Conservation (phyloP, 2,329 filamentous ascomycete species). For the Epichloe aotearoae region DNA sequence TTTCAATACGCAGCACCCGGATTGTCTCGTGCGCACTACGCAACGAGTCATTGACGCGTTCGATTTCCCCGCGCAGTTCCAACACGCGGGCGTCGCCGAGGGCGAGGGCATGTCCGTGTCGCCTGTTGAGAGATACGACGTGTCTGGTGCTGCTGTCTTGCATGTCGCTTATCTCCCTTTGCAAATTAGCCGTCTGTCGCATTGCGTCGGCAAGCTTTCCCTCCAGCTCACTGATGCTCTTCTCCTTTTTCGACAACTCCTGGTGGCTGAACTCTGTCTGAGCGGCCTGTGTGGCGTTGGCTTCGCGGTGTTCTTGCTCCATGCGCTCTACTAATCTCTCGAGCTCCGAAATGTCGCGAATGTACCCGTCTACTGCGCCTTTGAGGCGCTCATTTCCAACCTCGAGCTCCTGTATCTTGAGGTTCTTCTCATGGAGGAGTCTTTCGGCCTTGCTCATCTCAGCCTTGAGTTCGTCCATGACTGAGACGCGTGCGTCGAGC, state of each 20-base stretch:
- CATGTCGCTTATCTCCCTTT: constrained; percentile 23
- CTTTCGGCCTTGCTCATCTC: constrained; percentile 25
- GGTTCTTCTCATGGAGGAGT: constrained; percentile 24
- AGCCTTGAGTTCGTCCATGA: constrained; percentile 33
- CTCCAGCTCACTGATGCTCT: constrained; percentile 29
- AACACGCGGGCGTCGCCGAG: constrained; percentile 35
- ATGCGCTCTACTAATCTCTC: constrained; percentile 36
- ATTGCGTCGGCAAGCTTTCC: constrained; percentile 27
- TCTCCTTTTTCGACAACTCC: constrained; percentile 24
- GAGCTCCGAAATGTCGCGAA: constrained; percentile 39
- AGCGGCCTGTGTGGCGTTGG: constrained; percentile 18
- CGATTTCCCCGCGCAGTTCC: constrained; percentile 36
- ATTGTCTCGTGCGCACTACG: constrained; percentile 34
- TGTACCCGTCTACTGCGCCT: constrained; percentile 38
- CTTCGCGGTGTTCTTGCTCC: constrained; percentile 25
- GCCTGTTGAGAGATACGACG: constrained; percentile 22
- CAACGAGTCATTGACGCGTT: constrained; percentile 31
- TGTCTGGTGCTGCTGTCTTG: constrained; percentile 21
- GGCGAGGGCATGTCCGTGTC: constrained; percentile 34
- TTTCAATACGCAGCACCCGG: constrained; percentile 32
- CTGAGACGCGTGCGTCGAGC: constrained; percentile 37
- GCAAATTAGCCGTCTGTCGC: constrained; percentile 24
- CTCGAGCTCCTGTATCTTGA: constrained; percentile 33
- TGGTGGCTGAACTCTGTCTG: constrained; percentile 21
- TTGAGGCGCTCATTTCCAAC: constrained; percentile 35